Base-by-base conservation (phyloP, 352 stramenopile genomes). In the Bremia lactucae region DNA sequence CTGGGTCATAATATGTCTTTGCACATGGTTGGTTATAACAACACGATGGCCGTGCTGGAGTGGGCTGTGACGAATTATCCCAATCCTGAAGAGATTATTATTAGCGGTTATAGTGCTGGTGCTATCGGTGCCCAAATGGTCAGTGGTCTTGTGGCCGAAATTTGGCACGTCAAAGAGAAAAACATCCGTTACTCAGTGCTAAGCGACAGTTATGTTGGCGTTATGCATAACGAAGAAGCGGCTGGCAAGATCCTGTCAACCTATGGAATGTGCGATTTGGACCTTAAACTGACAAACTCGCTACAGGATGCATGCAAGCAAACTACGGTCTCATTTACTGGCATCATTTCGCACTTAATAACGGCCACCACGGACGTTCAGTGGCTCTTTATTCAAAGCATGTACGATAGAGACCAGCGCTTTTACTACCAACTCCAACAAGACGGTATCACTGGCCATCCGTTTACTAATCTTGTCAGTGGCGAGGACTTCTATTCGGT, bases 381-480 rank as follows among this genome's bases (percentile, higher is more conserved):
- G 33, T 86, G 73, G 73, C 37, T 86, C 8, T 81, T 76, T 41
- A 62, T 81, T 42, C 40, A 79, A 48, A 83, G 65, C 51, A 81
- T 72, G 38, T 59, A 34, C 39, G 73, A 86, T 51, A 51, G 52
- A 22, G 74, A 55, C 2, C 73, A 86, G 49, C 62, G 70, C 7
- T 62, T 65, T 20, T 86, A 75, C 52, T 86, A 82, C 52, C 55
- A 68, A 28, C 56, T 83, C 11, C 26, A 82, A 14, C 46, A 69
- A 6, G 47, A 80, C 33, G 70, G 70, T 15, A 64, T 86, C 21
- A 23, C 67, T 14, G 58, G 52, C 9, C 82, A 66, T 58, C 69
- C 72, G 36, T 86, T 86, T 52, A 46, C 49, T n/a, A 55, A 82
- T 10, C 57, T 72, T 25, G 69, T 86, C 28, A 64, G 49, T 2